Base-by-base conservation (phyloP, 768 basidiomycete genomes). In the Tylopilus rubrobrunneus region DNA sequence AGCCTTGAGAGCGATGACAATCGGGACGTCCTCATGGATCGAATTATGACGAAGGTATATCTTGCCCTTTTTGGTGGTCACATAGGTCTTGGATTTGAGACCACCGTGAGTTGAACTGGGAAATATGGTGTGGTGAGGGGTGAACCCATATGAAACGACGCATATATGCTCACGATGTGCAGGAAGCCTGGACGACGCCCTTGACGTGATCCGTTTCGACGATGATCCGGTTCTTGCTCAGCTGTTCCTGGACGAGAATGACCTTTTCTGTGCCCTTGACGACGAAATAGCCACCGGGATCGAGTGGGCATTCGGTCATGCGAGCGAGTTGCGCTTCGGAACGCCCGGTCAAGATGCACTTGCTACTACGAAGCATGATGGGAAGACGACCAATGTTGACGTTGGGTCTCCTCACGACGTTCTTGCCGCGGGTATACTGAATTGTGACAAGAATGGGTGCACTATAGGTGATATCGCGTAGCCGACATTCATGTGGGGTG, bases 181-280 rank as follows among this genome's bases (percentile, higher is more conserved):
- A 97, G 5, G 92, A 94, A 3, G 96, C 93, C 68, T 92, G 92
- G 0, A 97, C 94, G 37, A 87, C 75, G 6, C 90, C 91, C 71
- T 98, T 98, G 40, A 85, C 85, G 21, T 79, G 73, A 71, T 98
- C 97, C 7, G 87, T 89, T 75, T 98, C 97, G 56, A 99, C 97
- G 60, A 99, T 98, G 67, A 99, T 99, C 40, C 97, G 83, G 71
- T 99, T 98, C 79, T 98, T 98, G 79, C 92, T 95, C 65, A 98
- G 73, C 73, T 99, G 97, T 68, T 98, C 97, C 70, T 99, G 97
- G 7, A 99, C 96, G 57, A 99, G 77, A 61, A 99, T 99, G 62
- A 99, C 97, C 74, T 98, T 99, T 73, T 99, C 96, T 41, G 96
- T 99, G 36, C 96, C 96, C 72, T 95, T 98, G 48, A 99, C 97